These are phyloP conservation scores for Colletotrichum sp. DNA, from an alignment of 2,329 filamentous ascomycete genomes.

Conservation along the genomic window DNA sequence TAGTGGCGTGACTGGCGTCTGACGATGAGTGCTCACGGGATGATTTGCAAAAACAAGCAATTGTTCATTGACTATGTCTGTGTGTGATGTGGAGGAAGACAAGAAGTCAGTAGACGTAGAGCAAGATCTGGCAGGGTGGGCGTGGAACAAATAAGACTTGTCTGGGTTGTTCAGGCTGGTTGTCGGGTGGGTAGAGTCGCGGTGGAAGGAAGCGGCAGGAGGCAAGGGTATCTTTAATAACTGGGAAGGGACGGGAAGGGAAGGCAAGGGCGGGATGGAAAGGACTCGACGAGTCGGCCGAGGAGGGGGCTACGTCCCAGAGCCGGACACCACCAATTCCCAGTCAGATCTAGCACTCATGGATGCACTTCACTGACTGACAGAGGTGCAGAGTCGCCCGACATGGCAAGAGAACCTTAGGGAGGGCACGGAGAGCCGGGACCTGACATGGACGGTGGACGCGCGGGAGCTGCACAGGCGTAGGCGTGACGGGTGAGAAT, in stretches of 20 bases:
- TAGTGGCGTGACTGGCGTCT: background rate
- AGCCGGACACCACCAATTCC: background rate
- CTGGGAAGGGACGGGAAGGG: background rate
- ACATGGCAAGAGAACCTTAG: background rate
- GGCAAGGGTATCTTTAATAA: constrained; percentile 18
- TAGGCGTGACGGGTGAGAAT: background rate
- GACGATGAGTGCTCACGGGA: background rate
- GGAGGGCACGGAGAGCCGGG: background rate
- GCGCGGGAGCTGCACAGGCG: background rate
- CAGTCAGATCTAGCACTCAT: background rate
- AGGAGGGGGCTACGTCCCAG: background rate
- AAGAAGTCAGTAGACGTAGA: background rate
- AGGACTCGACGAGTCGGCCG: background rate
- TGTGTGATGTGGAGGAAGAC: background rate
- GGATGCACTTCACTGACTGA: background rate
- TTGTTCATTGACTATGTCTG: background rate
- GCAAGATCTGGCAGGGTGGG: background rate
- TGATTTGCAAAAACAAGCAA: background rate
- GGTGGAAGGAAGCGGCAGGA: background rate
- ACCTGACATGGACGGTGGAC: background rate
- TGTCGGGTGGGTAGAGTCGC: constrained; percentile 17
- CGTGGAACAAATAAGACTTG: constrained; percentile 10
- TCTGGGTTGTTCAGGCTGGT: background rate
- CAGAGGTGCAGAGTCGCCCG: background rate
- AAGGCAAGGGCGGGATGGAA: background rate